Percentiles rank a stretch among this genome's conserved stretches.
Conservation (phyloP, 1,139 yeast species). For the Magnusiomyces tetraspermus region DNA sequence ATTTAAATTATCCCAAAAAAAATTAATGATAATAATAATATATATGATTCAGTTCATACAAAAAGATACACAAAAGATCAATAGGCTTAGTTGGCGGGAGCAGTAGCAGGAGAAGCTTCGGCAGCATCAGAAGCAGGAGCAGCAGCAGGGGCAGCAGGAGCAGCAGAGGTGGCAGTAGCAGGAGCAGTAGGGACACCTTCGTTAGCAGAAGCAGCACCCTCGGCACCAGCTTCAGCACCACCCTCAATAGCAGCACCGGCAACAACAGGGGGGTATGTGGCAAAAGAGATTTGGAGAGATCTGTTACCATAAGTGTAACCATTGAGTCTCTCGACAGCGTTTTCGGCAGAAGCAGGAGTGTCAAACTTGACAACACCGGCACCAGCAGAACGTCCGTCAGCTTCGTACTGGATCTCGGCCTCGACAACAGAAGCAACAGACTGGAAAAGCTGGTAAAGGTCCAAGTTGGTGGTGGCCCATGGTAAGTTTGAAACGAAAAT, state of each 20-base stretch:
- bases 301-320: conserved; percentile 82
- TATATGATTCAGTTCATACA: too few species aligned
- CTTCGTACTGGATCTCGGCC: conserved; percentile 68
- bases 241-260: conserved; percentile 4
- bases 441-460: conserved; percentile 76
- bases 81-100: conserved; percentile 1
- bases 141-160: conserved; percentile 6
- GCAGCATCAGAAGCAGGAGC: conserved; percentile 9
- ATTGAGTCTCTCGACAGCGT: conserved; percentile 64
- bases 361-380: conserved; percentile 76
- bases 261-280: conserved; percentile 18
- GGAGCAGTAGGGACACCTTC: conserved; percentile 6
- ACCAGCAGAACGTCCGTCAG: conserved; percentile 67
- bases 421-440: conserved; percentile 67
- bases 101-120: conserved; percentile 1
- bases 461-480: conserved; percentile 77
- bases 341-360: conserved; percentile 56
- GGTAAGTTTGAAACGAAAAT: conserved; percentile 76
- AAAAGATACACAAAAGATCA: too few species aligned
- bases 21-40: too few species aligned
- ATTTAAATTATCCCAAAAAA: too few species aligned
- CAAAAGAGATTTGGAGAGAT: conserved; percentile 56
- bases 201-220: conserved; percentile 1
- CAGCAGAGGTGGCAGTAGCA: conserved; percentile 8
- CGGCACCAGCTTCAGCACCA: conserved; percentile 5